Evolutionary conservation across 805 yeast genomes (phyloP).

Genomic region (Yueomyces sp.): DNA sequence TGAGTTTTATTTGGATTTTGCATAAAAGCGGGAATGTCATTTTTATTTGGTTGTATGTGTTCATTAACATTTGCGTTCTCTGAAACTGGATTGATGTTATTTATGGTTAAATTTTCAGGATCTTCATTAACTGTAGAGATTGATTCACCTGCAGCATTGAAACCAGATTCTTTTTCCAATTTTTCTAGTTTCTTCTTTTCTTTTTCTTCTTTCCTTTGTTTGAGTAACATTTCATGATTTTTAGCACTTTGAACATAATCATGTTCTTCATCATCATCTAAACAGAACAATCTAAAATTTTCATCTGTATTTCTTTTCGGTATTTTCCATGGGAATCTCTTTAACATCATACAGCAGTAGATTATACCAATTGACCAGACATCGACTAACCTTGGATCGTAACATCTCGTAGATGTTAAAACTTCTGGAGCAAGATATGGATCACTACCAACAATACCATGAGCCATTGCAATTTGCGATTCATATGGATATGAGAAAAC

Average conservation of each 20-base stretch:
- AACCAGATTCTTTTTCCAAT: too few relatives aligned
- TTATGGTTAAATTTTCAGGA: not conserved
- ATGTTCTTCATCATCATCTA: conserved; percentile 63
- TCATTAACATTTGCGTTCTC: not conserved
- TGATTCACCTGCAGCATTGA: not conserved
- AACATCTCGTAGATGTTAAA: conserved; percentile 33
- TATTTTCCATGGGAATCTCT: conserved; percentile 80
- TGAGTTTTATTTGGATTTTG: not conserved
- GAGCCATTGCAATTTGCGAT: conserved; percentile 42
- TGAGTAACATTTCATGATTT: conserved; percentile 51
- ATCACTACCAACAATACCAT: conserved; percentile 75
- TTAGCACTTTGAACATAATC: conserved; percentile 62
- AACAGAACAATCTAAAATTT: conserved; percentile 50
- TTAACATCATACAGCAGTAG: conserved; percentile 75
- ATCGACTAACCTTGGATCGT: conserved; percentile 70
- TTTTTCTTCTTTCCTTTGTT: conserved; percentile 27
- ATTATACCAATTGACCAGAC: conserved; percentile 79
- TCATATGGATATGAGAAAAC: conserved; percentile 70
- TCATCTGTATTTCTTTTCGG: conserved; percentile 53
- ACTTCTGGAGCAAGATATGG: conserved; percentile 84
- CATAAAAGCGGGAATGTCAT: not conserved
- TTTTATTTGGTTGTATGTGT: not conserved
- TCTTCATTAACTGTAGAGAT: not conserved
- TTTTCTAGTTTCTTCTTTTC: not conserved
- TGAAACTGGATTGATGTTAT: not conserved